Evolutionary conservation across 2,329 filamentous ascomycete species (phyloP).

Genomic region (Stagonosporopsis cucurbitacearum): DNA sequence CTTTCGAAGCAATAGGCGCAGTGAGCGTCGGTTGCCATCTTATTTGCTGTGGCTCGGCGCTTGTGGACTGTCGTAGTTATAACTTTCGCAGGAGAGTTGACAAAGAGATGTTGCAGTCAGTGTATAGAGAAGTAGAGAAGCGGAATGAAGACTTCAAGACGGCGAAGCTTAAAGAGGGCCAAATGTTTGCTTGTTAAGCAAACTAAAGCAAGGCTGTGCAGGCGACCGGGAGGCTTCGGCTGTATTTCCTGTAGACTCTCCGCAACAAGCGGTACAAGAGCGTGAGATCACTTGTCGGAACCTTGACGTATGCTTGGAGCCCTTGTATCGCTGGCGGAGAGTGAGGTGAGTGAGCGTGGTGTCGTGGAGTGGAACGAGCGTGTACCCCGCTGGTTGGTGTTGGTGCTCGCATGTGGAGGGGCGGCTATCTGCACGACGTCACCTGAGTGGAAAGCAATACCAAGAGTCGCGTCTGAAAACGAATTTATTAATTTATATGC

Average conservation of each 20-base stretch:
- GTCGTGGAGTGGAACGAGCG: not conserved
- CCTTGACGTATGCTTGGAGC: conserved; percentile 27
- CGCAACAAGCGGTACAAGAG: conserved; percentile 37
- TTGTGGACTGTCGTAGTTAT: not conserved
- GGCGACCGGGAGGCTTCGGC: conserved; percentile 14
- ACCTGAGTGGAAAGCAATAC: conserved; percentile 12
- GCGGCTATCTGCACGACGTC: conserved; percentile 22
- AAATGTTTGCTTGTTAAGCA: conserved; percentile 16
- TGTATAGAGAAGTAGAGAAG: not conserved
- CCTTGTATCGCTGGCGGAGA: conserved; percentile 37
- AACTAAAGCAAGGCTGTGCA: conserved; percentile 7
- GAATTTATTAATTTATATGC: conserved; percentile 18
- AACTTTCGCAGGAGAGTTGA: not conserved
- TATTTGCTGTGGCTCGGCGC: not conserved
- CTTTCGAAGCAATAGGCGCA: conserved; percentile 94
- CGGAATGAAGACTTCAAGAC: not conserved
- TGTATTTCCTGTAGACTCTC: conserved; percentile 18
- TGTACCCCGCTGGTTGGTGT: conserved; percentile 26
- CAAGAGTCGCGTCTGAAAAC: conserved; percentile 8
- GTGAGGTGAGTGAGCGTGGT: conserved; percentile 23
- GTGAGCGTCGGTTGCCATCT: conserved; percentile 84
- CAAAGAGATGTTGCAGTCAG: not conserved
- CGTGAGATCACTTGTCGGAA: conserved; percentile 16
- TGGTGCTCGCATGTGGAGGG: not conserved
- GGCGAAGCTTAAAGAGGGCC: not conserved